phyloP scores from a whole-genome alignment of 2,329 filamentous ascomycete species.

The Calonectria pteridis region DNA sequence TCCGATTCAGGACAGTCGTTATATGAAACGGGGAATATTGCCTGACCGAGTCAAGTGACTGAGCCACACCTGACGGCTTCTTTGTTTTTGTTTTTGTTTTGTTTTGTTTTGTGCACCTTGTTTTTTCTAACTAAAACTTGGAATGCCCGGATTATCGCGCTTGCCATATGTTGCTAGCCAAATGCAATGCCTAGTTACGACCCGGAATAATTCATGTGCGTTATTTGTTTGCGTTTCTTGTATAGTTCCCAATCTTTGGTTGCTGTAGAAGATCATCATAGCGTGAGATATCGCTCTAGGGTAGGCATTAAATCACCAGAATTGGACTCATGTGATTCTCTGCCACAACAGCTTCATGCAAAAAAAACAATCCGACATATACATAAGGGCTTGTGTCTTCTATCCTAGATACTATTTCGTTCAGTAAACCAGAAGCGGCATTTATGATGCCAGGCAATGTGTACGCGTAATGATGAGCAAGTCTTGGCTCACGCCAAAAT shows the following conservation, averaged over 20 bases:
- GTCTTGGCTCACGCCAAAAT: background rate
- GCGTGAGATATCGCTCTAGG: background rate
- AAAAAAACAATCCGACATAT: background rate
- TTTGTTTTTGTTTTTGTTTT: background rate
- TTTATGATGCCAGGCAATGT: background rate
- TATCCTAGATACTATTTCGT: background rate
- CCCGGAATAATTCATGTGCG: background rate
- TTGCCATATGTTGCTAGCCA: background rate
- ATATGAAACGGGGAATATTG: background rate
- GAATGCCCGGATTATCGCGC: background rate
- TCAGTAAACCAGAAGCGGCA: background rate
- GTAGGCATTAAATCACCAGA: background rate
- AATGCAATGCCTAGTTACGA: background rate
- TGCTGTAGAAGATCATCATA: background rate
- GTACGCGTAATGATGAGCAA: background rate
- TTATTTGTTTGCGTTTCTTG: background rate
- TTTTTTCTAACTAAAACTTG: background rate
- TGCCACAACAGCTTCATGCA: background rate
- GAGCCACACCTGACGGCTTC: background rate
- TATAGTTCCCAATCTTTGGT: background rate
- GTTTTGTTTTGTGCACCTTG: background rate
- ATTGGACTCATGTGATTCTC: background rate
- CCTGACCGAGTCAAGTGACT: background rate
- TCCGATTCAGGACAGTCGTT: background rate
- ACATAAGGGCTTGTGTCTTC: background rate